Conservation (phyloP, 495 filamentous ascomycete genomes). For the Aspergillus heteromorphus region DNA sequence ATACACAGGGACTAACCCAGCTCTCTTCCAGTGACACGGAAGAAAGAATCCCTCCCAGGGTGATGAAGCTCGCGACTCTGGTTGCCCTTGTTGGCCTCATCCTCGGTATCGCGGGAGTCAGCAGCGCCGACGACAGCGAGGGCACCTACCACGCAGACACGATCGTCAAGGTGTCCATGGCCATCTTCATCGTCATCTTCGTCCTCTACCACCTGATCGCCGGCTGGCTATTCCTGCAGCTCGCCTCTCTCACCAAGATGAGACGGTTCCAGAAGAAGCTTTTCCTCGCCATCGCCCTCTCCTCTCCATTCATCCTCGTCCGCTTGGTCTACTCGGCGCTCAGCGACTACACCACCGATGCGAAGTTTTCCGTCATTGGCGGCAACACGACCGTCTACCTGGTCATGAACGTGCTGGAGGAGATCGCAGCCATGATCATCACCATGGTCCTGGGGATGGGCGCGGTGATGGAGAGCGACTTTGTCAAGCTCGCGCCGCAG, state of each 20-base stretch:
- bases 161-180: slow-evolving; percentile 25
- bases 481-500: not conserved
- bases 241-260: not conserved
- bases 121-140: slow-evolving; percentile 1
- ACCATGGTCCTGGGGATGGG: slow-evolving; percentile 17
- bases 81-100: slow-evolving; percentile 23
- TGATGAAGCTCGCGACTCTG: slow-evolving; percentile 10
- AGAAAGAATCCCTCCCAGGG: slow-evolving; percentile 9
- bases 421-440: slow-evolving; percentile 21
- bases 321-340: slow-evolving; percentile 26
- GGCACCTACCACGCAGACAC: slow-evolving; percentile 8
- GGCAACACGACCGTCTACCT: slow-evolving; percentile 22
- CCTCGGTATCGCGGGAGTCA: slow-evolving; percentile 25
- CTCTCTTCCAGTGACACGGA: slow-evolving; percentile 15
- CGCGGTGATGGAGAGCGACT: slow-evolving; percentile 13
- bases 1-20: slow-evolving; percentile 8
- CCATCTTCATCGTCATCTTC: slow-evolving; percentile 24
- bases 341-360: slow-evolving; percentile 7
- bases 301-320: slow-evolving; percentile 21
- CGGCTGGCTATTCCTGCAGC: slow-evolving; percentile 12
- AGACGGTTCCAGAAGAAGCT: slow-evolving; percentile 21
- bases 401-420: slow-evolving; percentile 29
- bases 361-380: slow-evolving; percentile 4
- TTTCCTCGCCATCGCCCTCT: slow-evolving; percentile 23
- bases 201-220: slow-evolving; percentile 8